These are phyloP conservation scores for Phytophthora hibernalis DNA, from an alignment of 352 stramenopile genomes.

Conservation along the genomic window DNA sequence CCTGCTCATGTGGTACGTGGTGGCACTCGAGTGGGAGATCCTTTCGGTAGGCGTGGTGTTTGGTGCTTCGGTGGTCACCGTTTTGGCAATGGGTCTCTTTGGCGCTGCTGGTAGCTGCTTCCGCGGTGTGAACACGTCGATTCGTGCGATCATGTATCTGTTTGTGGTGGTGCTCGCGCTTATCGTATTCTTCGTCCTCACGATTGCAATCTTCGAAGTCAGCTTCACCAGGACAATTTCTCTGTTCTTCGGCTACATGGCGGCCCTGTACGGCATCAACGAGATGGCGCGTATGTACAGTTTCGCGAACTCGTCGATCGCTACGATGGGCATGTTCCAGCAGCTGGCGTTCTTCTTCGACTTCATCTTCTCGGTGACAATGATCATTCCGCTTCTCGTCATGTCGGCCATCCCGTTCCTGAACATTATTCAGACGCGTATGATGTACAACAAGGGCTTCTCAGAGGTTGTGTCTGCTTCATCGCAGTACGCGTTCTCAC, in stretches of 20 bases:
- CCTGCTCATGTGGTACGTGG: conserved; percentile 86
- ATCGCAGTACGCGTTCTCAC: conserved; percentile 87
- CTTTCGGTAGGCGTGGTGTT: conserved; percentile 64
- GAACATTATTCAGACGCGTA: conserved; percentile 89
- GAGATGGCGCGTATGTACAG: conserved; percentile 89
- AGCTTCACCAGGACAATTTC: conserved; percentile 49
- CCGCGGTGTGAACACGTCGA: conserved; percentile 41
- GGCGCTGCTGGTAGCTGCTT: conserved; percentile 42
- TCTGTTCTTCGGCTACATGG: conserved; percentile 87
- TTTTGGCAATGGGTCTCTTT: conserved; percentile 65
- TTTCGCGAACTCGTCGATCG: conserved; percentile 74
- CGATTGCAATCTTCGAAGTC: conserved; percentile 46
- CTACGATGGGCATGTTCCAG: conserved; percentile 71
- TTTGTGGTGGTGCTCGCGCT: conserved; percentile 44
- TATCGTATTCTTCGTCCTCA: conserved; percentile 59
- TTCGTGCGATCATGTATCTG: conserved; percentile 66
- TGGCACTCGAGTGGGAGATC: conserved; percentile 72
- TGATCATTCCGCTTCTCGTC: conserved; percentile 80
- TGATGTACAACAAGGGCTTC: conserved; percentile 93
- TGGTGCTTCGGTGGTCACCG: conserved; percentile 55
- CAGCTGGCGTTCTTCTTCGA: conserved; percentile 89
- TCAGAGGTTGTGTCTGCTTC: conserved; percentile 86
- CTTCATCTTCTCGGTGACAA: conserved; percentile 78
- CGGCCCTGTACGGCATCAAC: conserved; percentile 80
- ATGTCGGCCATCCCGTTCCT: conserved; percentile 88